phyloP scores from a whole-genome alignment of 345 rosid genomes.

The Gossypium longicalyx region DNA sequence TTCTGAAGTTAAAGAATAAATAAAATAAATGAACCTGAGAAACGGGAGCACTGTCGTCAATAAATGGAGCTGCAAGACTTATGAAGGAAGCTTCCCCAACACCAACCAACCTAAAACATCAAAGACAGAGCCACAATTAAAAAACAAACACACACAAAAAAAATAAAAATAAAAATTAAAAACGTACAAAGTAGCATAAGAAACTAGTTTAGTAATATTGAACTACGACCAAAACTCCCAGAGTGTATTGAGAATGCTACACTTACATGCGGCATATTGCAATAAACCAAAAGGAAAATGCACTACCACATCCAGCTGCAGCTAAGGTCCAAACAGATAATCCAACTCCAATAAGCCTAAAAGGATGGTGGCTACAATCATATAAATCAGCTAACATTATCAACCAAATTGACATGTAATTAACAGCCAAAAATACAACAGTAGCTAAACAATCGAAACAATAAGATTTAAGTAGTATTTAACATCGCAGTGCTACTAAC shows the following conservation, averaged over 20 bases:
- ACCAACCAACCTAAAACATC: conserved; percentile 72
- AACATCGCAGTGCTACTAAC: not conserved
- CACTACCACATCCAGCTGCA: conserved; percentile 66
- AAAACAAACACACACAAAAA: not conserved
- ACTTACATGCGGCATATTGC: conserved; percentile 77
- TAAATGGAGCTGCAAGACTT: conserved; percentile 96
- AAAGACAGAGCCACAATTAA: not conserved
- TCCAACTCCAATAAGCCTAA: conserved; percentile 86
- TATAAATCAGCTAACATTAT: not conserved
- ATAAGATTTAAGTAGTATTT: not conserved
- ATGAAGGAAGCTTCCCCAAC: conserved; percentile 98
- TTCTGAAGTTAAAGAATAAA: conserved; percentile 3
- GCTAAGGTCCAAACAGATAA: conserved; percentile 89
- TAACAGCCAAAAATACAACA: not conserved
- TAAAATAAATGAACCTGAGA: conserved; percentile 46
- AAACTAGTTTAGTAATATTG: conserved; percentile 1
- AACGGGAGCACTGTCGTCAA: conserved; percentile 82
- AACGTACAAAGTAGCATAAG: not conserved
- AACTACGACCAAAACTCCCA: not conserved
- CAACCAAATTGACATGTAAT: not conserved
- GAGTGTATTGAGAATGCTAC: not conserved
- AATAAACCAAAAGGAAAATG: conserved; percentile 83
- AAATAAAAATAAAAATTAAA: not conserved
- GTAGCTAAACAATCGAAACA: not conserved
- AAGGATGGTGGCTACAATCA: conserved; percentile 67